Evolutionary conservation across 2,329 filamentous ascomycete genomes (phyloP).

Genomic region (Xylariales sp.): DNA sequence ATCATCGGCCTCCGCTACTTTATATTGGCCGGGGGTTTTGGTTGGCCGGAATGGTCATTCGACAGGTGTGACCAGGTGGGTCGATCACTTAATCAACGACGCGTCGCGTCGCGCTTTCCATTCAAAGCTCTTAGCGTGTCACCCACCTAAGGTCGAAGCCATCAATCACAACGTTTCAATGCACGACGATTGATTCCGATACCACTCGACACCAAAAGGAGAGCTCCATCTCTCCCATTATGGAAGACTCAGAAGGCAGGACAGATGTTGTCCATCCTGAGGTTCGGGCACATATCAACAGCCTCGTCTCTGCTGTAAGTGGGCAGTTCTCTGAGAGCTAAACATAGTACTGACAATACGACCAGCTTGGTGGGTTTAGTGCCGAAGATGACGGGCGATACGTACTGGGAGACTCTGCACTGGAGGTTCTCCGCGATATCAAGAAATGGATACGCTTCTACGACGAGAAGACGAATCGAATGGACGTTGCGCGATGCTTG

Average conservation of each 20-base stretch:
- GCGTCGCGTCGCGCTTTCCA: slow-evolving; percentile 22
- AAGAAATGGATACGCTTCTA: slow-evolving; percentile 94
- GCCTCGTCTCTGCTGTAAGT: slow-evolving; percentile 85
- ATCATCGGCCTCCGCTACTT: background rate
- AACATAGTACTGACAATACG: too few relatives aligned
- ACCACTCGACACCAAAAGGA: too few relatives aligned
- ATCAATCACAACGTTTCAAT: background rate
- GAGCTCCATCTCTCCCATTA: slow-evolving; percentile 30
- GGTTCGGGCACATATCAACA: slow-evolving; percentile 89
- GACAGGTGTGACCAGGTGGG: background rate
- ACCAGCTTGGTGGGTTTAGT: slow-evolving; percentile 82
- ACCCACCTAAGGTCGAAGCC: background rate
- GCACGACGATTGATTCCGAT: too few relatives aligned
- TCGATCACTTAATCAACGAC: slow-evolving; percentile 12
- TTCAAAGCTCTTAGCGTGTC: too few relatives aligned
- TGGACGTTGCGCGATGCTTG: slow-evolving; percentile 91
- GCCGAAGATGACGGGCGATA: slow-evolving; percentile 78
- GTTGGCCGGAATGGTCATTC: background rate
- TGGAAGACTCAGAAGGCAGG: slow-evolving; percentile 50
- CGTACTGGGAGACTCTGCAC: slow-evolving; percentile 84
- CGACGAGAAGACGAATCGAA: slow-evolving; percentile 87
- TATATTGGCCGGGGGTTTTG: background rate
- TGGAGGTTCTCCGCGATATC: slow-evolving; percentile 87
- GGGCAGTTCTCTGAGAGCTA: slow-evolving; percentile 7
- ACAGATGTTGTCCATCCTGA: slow-evolving; percentile 77